Evolutionary conservation across 495 filamentous ascomycete genomes (phyloP).

Genomic region (Usnea hakonensis): DNA sequence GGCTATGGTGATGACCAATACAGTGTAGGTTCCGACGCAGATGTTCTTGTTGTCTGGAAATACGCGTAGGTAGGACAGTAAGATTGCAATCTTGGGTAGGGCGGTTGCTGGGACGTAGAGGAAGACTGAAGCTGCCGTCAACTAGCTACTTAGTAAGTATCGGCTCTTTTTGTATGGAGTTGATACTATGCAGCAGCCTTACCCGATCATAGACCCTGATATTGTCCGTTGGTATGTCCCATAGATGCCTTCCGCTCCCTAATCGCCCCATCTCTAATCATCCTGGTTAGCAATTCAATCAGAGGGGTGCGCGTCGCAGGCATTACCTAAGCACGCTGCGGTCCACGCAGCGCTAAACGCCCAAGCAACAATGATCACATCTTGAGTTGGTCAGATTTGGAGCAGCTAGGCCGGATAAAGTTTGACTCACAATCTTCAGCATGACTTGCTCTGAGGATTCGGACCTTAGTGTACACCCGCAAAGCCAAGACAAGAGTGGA

Average conservation of each 20-base stretch:
- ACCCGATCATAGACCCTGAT: slow-evolving; percentile 22
- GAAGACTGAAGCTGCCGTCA: slow-evolving; percentile 27
- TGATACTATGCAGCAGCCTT: background rate
- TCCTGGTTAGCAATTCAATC: slow-evolving; percentile 4
- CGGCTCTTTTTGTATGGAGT: background rate
- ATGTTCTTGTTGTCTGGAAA: slow-evolving; percentile 34
- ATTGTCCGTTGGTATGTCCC: slow-evolving; percentile 20
- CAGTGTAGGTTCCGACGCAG: slow-evolving; percentile 29
- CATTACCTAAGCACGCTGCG: background rate
- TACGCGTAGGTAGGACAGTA: slow-evolving; percentile 45
- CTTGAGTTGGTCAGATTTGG: slow-evolving; percentile 17
- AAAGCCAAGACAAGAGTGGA: slow-evolving; percentile 26
- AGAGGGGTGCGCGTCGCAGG: too few species aligned
- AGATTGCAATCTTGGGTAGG: slow-evolving; percentile 37
- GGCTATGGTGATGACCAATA: slow-evolving; percentile 31
- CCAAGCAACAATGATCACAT: slow-evolving; percentile 28
- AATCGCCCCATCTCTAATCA: slow-evolving; percentile 6
- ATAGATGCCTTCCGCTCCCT: slow-evolving; percentile 28
- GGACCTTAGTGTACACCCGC: slow-evolving; percentile 32
- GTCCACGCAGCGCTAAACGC: slow-evolving; percentile 19
- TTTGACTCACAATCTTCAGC: slow-evolving; percentile 34
- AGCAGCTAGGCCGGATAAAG: too few species aligned
- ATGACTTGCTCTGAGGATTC: slow-evolving; percentile 31
- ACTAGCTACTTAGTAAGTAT: slow-evolving; percentile 17
- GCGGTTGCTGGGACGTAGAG: slow-evolving; percentile 35